Evolutionary conservation across 2,329 filamentous ascomycete genomes (phyloP), one percentile per base, ranked within the genome.

Genomic region (Mariannaea elegans): DNA sequence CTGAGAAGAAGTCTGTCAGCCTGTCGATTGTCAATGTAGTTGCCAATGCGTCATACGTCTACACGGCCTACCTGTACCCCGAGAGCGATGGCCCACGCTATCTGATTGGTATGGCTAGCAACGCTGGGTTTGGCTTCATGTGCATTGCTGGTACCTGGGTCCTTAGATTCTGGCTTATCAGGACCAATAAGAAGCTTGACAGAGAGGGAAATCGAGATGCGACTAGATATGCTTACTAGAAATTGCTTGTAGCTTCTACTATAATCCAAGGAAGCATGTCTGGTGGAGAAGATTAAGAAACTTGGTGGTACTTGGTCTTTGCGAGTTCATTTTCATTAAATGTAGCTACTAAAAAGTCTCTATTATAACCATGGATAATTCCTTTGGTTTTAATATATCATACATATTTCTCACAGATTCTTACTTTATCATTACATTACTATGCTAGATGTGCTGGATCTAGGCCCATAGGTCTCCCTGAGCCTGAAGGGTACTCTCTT

Each of bases 31-130:
- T 81, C 27, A 82, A 80, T 24, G 78, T 79, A 0, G 61, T 79
- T 8, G 77, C 76, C 24, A 81, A 81, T 38, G 76, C 75, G 0
- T 77, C 75, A 0, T 81, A 81, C 60, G 77, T 82, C 19, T 82
- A 79, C 72, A 81, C 78, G 1, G 76, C 79, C 1, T 81, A 81
- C 54, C 65, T 82, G 5, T 81, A 78, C 66, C 77, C 77, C 0
- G 69, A 74, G 46, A 74, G 66, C 18, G 73, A 80, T 16, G 77
- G 73, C 1, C 80, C 80, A 0, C 69, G 76, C 7, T 82, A 81
- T 36, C 58, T 76, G 1, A 78, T 76, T 13, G 79, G 77, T 4
- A 78, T 81, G 74, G 65, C 64, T 1, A 69, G 38, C 42, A 70
- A 72, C 16, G 69, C 71, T 12, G 70, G 52, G 0, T 73, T 73